A percentile compares a stretch with the other conserved stretches of the same genome.
Conservation (phyloP, 768 basidiomycete species). For the Pisolithus sp. region DNA sequence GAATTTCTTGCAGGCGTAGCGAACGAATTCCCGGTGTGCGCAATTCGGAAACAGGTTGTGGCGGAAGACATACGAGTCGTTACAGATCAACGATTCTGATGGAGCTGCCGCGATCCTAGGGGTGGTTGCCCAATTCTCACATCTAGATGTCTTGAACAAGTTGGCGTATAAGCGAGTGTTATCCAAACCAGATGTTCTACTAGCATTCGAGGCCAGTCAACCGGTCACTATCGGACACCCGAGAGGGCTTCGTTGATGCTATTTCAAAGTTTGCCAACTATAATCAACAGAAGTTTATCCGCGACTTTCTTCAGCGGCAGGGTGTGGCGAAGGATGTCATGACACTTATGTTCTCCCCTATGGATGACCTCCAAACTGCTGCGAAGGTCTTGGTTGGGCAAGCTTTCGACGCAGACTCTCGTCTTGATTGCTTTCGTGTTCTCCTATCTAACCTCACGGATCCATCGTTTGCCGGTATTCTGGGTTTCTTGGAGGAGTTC, state of each 20-base stretch:
- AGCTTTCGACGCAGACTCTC: constrained; percentile 84
- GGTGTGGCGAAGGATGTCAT: constrained; percentile 57
- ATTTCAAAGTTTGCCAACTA: constrained; percentile 63
- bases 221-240: constrained; percentile 46
- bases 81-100: constrained; percentile 52
- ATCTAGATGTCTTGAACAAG: constrained; percentile 57
- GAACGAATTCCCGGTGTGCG: constrained; percentile 29
- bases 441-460: constrained; percentile 64
- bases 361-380: constrained; percentile 63
- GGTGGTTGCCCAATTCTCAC: constrained; percentile 52
- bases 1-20: constrained; percentile 25
- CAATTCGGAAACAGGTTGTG: constrained; percentile 59
- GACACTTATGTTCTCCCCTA: constrained; percentile 75
- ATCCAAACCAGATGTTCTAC: constrained; percentile 24
- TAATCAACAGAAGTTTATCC: constrained; percentile 43
- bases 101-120: constrained; percentile 55
- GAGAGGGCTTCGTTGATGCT: constrained; percentile 55
- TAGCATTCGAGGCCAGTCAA: constrained; percentile 55
- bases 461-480: constrained; percentile 63
- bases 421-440: constrained; percentile 80
- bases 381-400: constrained; percentile 78
- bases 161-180: constrained; percentile 41
- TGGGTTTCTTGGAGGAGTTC: constrained; percentile 63
- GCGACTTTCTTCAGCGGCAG: constrained; percentile 48
- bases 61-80: constrained; percentile 54